Conservation (phyloP, 2,329 filamentous ascomycete species). For the Cercospora nicotianae region DNA sequence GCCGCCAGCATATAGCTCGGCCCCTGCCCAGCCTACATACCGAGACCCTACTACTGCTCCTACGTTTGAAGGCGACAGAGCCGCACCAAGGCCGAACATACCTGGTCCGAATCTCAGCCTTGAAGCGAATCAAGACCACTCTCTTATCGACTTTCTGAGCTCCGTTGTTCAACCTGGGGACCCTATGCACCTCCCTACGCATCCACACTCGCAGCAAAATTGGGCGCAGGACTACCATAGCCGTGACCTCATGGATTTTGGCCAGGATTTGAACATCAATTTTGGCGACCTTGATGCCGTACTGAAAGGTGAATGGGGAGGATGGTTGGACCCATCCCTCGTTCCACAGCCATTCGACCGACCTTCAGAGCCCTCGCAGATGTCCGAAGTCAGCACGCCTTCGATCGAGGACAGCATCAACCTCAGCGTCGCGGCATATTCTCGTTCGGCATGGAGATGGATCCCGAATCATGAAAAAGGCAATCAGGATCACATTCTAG, state of each 20-base stretch:
- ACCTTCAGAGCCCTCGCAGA: constrained; percentile 4
- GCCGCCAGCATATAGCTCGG: background rate
- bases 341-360: constrained; percentile 11
- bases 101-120: background rate
- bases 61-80: background rate
- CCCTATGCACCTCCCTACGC: background rate
- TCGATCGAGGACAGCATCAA: constrained; percentile 29
- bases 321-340: constrained; percentile 25
- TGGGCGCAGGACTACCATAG: constrained; percentile 23
- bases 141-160: constrained; percentile 23
- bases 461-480: constrained; percentile 23
- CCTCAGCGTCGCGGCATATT: constrained; percentile 23
- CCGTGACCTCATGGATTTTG: constrained; percentile 29
- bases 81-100: constrained; percentile 1
- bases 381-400: constrained; percentile 18
- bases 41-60: background rate
- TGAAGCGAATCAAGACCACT: constrained; percentile 17
- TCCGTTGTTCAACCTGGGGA: constrained; percentile 21
- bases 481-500: constrained; percentile 21
- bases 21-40: background rate
- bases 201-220: constrained; percentile 9
- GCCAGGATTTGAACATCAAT: constrained; percentile 26
- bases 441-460: constrained; percentile 26
- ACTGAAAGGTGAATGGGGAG: constrained; percentile 21
- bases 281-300: constrained; percentile 26